Percentiles rank a stretch among this genome's conserved stretches.
phyloP scores from a whole-genome alignment of 169 alveolate species.

The Plasmodium blacklocki region DNA sequence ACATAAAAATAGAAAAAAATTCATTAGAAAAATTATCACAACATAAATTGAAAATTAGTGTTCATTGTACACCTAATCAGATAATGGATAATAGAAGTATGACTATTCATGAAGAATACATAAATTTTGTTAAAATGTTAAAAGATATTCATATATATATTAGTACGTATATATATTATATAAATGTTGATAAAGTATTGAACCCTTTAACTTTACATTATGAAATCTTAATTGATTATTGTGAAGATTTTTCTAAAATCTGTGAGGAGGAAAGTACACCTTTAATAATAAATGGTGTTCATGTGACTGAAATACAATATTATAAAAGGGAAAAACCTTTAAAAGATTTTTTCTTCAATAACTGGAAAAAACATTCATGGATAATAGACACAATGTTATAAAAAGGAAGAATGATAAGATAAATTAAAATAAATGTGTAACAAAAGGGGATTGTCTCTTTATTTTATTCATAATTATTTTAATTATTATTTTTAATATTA shows the following conservation, averaged over 20 bases:
- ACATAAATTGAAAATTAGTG: constrained; percentile 28
- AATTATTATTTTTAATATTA: no score
- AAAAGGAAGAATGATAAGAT: not conserved
- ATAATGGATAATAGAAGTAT: constrained; percentile 8
- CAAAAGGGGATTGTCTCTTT: no score
- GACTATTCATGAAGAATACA: constrained; percentile 22
- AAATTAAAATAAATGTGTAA: no score
- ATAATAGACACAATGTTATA: not conserved
- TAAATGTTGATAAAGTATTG: not conserved
- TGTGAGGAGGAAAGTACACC: not conserved
- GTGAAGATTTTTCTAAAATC: constrained; percentile 6
- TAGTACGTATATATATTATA: constrained; percentile 45
- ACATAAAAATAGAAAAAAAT: constrained; percentile 20
- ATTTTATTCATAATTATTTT: no score
- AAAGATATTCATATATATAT: constrained; percentile 1
- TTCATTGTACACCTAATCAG: constrained; percentile 62
- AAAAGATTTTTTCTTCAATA: constrained; percentile 22
- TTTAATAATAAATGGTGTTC: not conserved
- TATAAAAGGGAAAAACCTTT: constrained; percentile 10
- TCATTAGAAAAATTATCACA: constrained; percentile 27
- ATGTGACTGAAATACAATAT: constrained; percentile 1
- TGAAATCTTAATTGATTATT: constrained; percentile 59
- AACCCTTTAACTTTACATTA: constrained; percentile 41
- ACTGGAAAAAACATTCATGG: constrained; percentile 24
- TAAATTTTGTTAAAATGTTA: constrained; percentile 34